phyloP scores from a whole-genome alignment of 1,284 basidiomycete species.

The Abortiporus biennis region DNA sequence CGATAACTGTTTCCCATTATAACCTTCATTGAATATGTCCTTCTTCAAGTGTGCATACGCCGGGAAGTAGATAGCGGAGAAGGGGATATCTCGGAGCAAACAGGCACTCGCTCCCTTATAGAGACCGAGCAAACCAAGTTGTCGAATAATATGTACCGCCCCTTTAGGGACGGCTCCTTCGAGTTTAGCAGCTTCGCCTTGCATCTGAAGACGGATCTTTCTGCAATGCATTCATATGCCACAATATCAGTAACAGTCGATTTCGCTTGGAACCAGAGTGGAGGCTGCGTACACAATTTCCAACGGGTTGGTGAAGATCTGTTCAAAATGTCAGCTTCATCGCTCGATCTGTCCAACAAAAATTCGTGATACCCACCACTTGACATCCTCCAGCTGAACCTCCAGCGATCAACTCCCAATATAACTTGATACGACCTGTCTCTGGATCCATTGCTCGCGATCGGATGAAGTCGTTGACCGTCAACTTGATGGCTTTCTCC shows the following conservation, averaged over 20 bases:
- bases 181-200: constrained; percentile 88
- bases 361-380: constrained; percentile 64
- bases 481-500: constrained; percentile 96
- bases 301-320: constrained; percentile 95
- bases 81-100: constrained; percentile 90
- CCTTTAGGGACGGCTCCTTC: constrained; percentile 78
- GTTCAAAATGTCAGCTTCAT: constrained; percentile 5
- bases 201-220: constrained; percentile 96
- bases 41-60: constrained; percentile 84
- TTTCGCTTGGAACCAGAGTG: neutral
- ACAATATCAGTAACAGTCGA: constrained; percentile 12
- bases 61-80: constrained; percentile 82
- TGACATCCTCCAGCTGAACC: constrained; percentile 94
- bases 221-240: constrained; percentile 31
- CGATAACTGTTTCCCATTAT: constrained; percentile 87
- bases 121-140: constrained; percentile 87
- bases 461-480: constrained; percentile 92
- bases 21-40: constrained; percentile 94
- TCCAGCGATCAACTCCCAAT: constrained; percentile 89
- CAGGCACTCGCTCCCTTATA: constrained; percentile 91
- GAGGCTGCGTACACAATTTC: constrained; percentile 73
- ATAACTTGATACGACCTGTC: constrained; percentile 85
- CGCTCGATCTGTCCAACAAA: neutral
- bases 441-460: constrained; percentile 85
- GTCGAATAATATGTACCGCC: constrained; percentile 88